Percentiles rank a stretch among this genome's conserved stretches.
Conservation (phyloP, 306 rosid species). For the Citrullus colocynthis region DNA sequence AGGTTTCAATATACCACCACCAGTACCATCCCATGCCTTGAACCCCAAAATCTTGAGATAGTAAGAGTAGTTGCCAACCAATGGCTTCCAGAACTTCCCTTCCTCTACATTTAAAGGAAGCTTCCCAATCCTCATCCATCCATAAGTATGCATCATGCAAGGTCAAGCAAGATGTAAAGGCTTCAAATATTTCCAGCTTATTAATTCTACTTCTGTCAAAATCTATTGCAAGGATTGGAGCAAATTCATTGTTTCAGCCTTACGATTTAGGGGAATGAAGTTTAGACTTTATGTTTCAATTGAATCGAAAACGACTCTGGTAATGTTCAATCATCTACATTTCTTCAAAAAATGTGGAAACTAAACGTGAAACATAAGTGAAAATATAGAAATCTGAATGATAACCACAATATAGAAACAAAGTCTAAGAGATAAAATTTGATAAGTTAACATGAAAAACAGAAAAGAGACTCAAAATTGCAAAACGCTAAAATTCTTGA, state of each 20-base stretch:
- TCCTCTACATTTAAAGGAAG: not conserved
- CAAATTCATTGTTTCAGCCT: not conserved
- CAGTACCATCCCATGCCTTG: too few relatives aligned
- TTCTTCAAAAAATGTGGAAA: not conserved
- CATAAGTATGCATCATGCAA: not conserved
- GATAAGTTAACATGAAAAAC: not conserved
- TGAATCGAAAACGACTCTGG: not conserved
- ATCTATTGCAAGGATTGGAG: not conserved
- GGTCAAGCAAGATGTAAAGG: not conserved
- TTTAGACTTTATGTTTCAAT: not conserved
- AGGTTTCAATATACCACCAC: not conserved
- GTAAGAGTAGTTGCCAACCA: not conserved
- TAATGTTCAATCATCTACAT: not conserved
- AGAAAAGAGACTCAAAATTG: not conserved
- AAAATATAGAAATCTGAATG: not conserved
- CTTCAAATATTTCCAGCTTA: not conserved
- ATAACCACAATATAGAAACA: not conserved
- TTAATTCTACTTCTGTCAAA: not conserved
- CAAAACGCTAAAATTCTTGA: not conserved
- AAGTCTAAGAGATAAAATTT: not conserved
- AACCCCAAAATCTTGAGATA: too few relatives aligned
- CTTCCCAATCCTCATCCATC: not conserved
- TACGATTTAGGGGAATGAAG: not conserved
- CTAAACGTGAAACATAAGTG: not conserved
- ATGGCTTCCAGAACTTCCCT: not conserved